phyloP scores from a whole-genome alignment of 2,329 filamentous ascomycete species.

The Hymenoscyphus fraxineus region DNA sequence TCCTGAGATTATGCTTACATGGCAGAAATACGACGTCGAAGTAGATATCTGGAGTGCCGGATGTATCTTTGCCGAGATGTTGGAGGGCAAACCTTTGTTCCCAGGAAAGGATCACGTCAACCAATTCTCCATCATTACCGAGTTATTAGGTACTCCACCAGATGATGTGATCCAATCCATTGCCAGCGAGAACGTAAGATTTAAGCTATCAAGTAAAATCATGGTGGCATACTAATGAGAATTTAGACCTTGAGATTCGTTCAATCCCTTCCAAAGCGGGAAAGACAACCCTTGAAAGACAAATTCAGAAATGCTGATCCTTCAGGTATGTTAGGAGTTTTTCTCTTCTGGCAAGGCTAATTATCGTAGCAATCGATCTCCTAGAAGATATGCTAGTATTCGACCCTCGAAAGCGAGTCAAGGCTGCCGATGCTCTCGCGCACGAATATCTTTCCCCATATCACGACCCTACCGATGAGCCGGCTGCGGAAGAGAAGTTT shows the following conservation, averaged over 20 bases:
- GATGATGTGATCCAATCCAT: slow-evolving; percentile 99
- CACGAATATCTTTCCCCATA: slow-evolving; percentile 95
- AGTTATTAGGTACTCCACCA: slow-evolving; percentile 90
- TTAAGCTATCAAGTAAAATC: not conserved
- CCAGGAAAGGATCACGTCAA: slow-evolving; percentile 99
- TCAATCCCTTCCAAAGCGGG: slow-evolving; percentile 91
- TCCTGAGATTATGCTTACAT: slow-evolving; percentile 99
- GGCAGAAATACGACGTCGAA: slow-evolving; percentile 99
- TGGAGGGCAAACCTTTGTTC: slow-evolving; percentile 96
- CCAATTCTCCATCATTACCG: slow-evolving; percentile 99
- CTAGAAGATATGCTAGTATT: slow-evolving; percentile 97
- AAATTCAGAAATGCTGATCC: slow-evolving; percentile 97
- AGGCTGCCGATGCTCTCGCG: slow-evolving; percentile 77
- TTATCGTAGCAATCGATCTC: slow-evolving; percentile 72
- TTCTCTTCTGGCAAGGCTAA: slow-evolving; percentile 27
- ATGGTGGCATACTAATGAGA: slow-evolving; percentile 27
- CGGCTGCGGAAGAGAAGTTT: slow-evolving; percentile 93
- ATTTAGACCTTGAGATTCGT: slow-evolving; percentile 88
- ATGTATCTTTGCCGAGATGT: slow-evolving; percentile 99
- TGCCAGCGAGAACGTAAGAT: slow-evolving; percentile 88
- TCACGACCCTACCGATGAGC: slow-evolving; percentile 96
- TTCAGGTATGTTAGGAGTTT: slow-evolving; percentile 52
- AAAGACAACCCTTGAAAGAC: slow-evolving; percentile 77
- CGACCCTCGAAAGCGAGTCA: slow-evolving; percentile 93
- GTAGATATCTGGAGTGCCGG: slow-evolving; percentile 99